A percentile compares a stretch with the other conserved stretches of the same genome.
Conservation (phyloP, 768 basidiomycete species). For the Leccinum disarticulatum region DNA sequence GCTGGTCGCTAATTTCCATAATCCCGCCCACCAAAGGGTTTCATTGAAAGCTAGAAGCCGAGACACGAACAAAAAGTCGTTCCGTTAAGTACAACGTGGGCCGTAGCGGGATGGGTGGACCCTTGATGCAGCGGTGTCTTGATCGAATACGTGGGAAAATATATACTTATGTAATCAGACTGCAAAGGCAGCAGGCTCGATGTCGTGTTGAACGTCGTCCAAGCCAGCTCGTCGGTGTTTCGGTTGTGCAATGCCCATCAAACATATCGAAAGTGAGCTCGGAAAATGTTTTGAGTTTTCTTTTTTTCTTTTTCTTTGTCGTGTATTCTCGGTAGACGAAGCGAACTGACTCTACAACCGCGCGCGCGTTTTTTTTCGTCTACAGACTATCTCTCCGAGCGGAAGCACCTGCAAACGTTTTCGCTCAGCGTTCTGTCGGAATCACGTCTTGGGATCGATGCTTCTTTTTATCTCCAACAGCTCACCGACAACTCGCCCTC, state of each 20-base stretch:
- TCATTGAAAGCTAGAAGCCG: not conserved
- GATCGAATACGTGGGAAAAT: conserved; percentile 9
- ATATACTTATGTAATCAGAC: conserved; percentile 27
- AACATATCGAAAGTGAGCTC: conserved; percentile 75
- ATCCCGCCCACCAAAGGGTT: not conserved
- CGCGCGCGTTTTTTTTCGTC: not conserved
- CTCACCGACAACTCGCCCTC: conserved; percentile 75
- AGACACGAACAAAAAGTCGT: not conserved
- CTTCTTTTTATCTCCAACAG: conserved; percentile 80
- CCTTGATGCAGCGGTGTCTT: not conserved
- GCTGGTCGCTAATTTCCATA: not conserved
- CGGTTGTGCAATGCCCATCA: conserved; percentile 64
- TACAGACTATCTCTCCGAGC: conserved; percentile 80
- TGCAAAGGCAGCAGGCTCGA: conserved; percentile 12
- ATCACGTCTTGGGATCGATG: conserved; percentile 96
- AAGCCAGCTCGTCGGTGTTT: conserved; percentile 5
- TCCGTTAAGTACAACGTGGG: not conserved
- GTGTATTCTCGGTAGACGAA: not conserved
- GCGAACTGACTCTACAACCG: not conserved
- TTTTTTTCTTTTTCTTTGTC: not conserved
- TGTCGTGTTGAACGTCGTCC: conserved; percentile 25
- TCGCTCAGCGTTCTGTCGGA: conserved; percentile 81
- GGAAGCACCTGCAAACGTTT: conserved; percentile 83
- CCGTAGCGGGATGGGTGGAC: not conserved
- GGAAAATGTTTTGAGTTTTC: not conserved